Percentiles rank a stretch among this genome's conserved stretches.
Evolutionary conservation across 805 yeast genomes (phyloP).

Genomic region (Schwanniomyces yamadae): DNA sequence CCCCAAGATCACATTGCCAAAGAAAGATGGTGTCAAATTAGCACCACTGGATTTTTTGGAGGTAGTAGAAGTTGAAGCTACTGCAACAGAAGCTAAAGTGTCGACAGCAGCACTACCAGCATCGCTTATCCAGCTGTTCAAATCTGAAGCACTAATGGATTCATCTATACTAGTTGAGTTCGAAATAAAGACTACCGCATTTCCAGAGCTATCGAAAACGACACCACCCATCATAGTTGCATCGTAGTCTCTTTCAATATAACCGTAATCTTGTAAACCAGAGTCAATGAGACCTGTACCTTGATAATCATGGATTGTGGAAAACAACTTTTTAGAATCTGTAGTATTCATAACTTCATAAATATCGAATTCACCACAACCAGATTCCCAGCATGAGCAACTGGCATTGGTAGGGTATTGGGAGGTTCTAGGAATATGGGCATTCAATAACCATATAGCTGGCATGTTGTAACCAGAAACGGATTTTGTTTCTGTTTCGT

Average conservation of each 20-base stretch:
- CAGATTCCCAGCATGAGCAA: conserved; percentile 76
- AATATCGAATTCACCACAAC: conserved; percentile 78
- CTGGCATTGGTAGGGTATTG: conserved; percentile 61
- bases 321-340: conserved; percentile 51
- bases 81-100: conserved; percentile 25
- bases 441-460: conserved; percentile 74
- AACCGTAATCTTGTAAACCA: conserved; percentile 60
- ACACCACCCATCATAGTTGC: conserved; percentile 69
- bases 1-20: not conserved
- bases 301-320: conserved; percentile 76
- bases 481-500: conserved; percentile 39
- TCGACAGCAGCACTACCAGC: conserved; percentile 29
- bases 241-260: conserved; percentile 51
- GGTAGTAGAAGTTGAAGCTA: conserved; percentile 16
- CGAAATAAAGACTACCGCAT: conserved; percentile 59
- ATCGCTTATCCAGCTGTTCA: conserved; percentile 45
- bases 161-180: conserved; percentile 50
- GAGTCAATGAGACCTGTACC: conserved; percentile 61
- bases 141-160: conserved; percentile 42
- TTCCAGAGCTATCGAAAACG: conserved; percentile 60
- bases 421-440: conserved; percentile 71
- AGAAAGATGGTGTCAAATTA: not conserved
- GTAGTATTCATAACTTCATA: conserved; percentile 72
- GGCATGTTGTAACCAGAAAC: conserved; percentile 57
- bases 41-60: conserved; percentile 24